Conservation (phyloP, 768 basidiomycete genomes). For the Suillus subaureus region DNA sequence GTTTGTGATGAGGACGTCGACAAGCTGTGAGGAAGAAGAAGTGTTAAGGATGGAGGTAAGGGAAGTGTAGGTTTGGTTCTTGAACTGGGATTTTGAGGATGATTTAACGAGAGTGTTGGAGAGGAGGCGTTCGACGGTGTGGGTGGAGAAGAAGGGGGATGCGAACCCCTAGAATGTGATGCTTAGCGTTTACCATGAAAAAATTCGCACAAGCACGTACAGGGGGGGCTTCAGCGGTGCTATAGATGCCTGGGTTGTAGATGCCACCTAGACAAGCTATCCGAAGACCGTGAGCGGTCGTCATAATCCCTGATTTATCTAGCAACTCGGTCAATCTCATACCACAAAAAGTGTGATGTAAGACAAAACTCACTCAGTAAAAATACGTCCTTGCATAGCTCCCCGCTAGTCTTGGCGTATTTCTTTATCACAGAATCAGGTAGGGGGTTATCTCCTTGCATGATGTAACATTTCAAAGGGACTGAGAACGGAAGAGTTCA, state of each 20-base stretch:
- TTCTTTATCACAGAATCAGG: slow-evolving; percentile 74
- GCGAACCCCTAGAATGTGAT: slow-evolving; percentile 59
- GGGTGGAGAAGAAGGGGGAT: slow-evolving; percentile 73
- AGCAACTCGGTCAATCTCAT: slow-evolving; percentile 13
- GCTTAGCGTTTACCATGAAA: neutral
- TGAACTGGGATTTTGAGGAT: slow-evolving; percentile 39
- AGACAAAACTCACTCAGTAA: slow-evolving; percentile 67
- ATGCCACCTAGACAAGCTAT: slow-evolving; percentile 86
- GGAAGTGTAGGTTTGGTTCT: slow-evolving; percentile 56
- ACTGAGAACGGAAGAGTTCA: slow-evolving; percentile 46
- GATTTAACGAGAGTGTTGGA: slow-evolving; percentile 67
- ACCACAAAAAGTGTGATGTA: neutral
- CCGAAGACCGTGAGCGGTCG: slow-evolving; percentile 76
- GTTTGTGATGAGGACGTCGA: slow-evolving; percentile 84
- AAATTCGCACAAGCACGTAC: slow-evolving; percentile 41
- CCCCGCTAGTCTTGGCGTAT: slow-evolving; percentile 74
- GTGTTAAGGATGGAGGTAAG: slow-evolving; percentile 69
- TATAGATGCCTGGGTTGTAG: slow-evolving; percentile 64
- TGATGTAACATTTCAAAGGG: slow-evolving; percentile 90
- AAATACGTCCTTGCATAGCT: slow-evolving; percentile 81
- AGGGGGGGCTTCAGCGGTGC: slow-evolving; percentile 61
- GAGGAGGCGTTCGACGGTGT: slow-evolving; percentile 71
- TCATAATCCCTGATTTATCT: slow-evolving; percentile 85
- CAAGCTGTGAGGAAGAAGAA: slow-evolving; percentile 59
- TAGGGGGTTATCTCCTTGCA: slow-evolving; percentile 80